A percentile compares a stretch with the other conserved stretches of the same genome.
Conservation (phyloP, 2,329 filamentous ascomycete species). For the Madurella fahalii region DNA sequence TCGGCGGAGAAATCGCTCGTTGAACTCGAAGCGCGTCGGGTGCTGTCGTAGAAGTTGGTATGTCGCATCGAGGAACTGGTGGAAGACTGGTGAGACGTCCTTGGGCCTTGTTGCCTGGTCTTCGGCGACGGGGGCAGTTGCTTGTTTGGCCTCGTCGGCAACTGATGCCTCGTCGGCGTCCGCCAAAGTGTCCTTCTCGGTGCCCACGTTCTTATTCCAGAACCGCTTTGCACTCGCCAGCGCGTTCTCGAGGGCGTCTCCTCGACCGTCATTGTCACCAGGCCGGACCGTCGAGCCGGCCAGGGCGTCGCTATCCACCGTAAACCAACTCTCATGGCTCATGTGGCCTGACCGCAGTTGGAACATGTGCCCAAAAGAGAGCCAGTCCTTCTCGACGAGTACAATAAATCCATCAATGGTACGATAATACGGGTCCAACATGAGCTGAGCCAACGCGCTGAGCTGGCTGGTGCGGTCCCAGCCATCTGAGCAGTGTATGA, state of each 20-base stretch:
- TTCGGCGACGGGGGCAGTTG: conserved; percentile 36
- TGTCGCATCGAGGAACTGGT: conserved; percentile 92
- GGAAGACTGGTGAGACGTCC: conserved; percentile 93
- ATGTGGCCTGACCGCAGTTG: conserved; percentile 84
- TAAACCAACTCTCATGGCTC: conserved; percentile 91
- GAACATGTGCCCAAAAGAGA: conserved; percentile 98
- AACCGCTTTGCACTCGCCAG: conserved; percentile 82
- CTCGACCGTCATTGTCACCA: conserved; percentile 56
- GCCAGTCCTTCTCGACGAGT: conserved; percentile 93
- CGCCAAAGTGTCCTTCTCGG: conserved; percentile 49
- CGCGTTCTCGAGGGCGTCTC: conserved; percentile 81
- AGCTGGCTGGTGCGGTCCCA: conserved; percentile 98
- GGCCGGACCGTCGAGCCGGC: conserved; percentile 60
- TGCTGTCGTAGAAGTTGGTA: conserved; percentile 86
- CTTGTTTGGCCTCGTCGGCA: conserved; percentile 33
- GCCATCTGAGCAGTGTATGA: conserved; percentile 97
- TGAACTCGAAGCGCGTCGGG: conserved; percentile 90
- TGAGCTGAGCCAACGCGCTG: conserved; percentile 84
- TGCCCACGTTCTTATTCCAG: conserved; percentile 75
- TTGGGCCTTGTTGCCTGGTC: conserved; percentile 73
- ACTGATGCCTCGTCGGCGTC: conserved; percentile 57
- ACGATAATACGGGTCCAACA: conserved; percentile 92
- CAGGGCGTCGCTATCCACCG: conserved; percentile 74
- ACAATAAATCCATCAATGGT: conserved; percentile 94
- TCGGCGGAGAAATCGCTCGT: conserved; percentile 84